Percentiles rank a stretch among this genome's conserved stretches.
phyloP scores from a whole-genome alignment of 306 rosid species.

The Castanea sativa region DNA sequence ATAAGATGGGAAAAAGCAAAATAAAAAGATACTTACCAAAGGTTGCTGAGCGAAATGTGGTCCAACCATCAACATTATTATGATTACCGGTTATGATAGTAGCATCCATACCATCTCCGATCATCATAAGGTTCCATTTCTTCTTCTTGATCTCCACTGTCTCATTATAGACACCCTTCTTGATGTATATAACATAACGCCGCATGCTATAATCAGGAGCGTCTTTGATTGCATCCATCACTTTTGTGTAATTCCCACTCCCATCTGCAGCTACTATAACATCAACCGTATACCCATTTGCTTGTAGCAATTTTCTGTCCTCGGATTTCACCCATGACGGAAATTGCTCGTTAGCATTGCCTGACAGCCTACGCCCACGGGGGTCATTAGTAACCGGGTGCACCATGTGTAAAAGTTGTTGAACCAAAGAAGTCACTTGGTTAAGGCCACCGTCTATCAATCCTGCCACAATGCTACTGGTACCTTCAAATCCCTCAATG shows the following conservation, averaged over 20 bases:
- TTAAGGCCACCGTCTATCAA: slow-evolving; percentile 42
- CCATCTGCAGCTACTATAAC: slow-evolving; percentile 75
- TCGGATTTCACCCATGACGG: slow-evolving; percentile 59
- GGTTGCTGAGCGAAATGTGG: slow-evolving; percentile 80
- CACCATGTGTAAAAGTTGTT: slow-evolving; percentile 51
- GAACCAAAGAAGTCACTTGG: slow-evolving; percentile 47
- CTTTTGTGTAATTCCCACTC: slow-evolving; percentile 51
- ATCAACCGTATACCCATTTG: slow-evolving; percentile 35
- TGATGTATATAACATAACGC: slow-evolving; percentile 61
- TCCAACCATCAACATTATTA: slow-evolving; percentile 66
- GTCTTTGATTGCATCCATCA: slow-evolving; percentile 66
- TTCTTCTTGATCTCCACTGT: slow-evolving; percentile 86
- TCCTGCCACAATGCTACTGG: slow-evolving; percentile 46
- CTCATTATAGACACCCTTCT: slow-evolving; percentile 66
- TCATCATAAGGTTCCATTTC: slow-evolving; percentile 82
- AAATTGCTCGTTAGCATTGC: slow-evolving; percentile 2
- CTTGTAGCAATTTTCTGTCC: slow-evolving; percentile 50
- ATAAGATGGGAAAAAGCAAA: not conserved
- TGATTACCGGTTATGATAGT: slow-evolving; percentile 68
- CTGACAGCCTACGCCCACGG: not conserved
- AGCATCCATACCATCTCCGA: slow-evolving; percentile 78
- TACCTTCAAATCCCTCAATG: slow-evolving; percentile 76
- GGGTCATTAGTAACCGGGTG: slow-evolving; percentile 8
- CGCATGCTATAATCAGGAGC: slow-evolving; percentile 78
- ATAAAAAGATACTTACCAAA: slow-evolving; percentile 48